Base-by-base conservation (phyloP, 2,329 filamentous ascomycete genomes). In the Xylariomycetidae sp. region DNA sequence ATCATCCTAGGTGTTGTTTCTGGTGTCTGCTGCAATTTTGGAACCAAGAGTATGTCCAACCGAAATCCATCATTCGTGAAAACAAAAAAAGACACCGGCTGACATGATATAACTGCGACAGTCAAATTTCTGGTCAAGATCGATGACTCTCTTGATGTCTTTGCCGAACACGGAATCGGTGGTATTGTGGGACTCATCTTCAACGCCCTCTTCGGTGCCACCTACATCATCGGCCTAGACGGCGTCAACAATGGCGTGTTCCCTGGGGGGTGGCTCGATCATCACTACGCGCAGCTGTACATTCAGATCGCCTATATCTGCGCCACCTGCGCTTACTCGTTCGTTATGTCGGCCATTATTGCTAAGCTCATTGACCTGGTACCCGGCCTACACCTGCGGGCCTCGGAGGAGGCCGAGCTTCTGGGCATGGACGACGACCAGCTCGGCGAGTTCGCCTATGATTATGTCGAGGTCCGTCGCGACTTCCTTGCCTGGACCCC, bases 371-470 rank as follows among this genome's bases (percentile, higher is more conserved):
- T 92, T 64, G 82, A 92, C 65, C 58, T 80, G 44, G 70, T 88
- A 15, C 86, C 86, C 16, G 85, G 85, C 29, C 74, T 92, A 14
- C 77, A 88, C 58, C 82, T 92, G 28, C 84, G 86, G 37, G 85
- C 85, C 7, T 82, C 77, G 16, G 84, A 88, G 53, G 82, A 89
- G 62, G 86, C 86, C 16, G 86, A 92, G 62, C 77, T 90, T 10
- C 77, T 90, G 36, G 86, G 86, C 48, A 89, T 90, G 84, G 86
- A 92, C 54, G 86, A 90, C 56, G 85, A 90, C 63, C 86, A 92
- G 66, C 84, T 90, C 49, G 86, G 86, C 62, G 86, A 92, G 63
- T 92, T 90, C 57, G 86, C 85, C 10, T 90, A 90, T 69, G 86
- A 92, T 60, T 92, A 90, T 59, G 86, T 92, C 46, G 86, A 92